phyloP scores from a whole-genome alignment of 495 filamentous ascomycete species.

The Penicillium chermesinum region DNA sequence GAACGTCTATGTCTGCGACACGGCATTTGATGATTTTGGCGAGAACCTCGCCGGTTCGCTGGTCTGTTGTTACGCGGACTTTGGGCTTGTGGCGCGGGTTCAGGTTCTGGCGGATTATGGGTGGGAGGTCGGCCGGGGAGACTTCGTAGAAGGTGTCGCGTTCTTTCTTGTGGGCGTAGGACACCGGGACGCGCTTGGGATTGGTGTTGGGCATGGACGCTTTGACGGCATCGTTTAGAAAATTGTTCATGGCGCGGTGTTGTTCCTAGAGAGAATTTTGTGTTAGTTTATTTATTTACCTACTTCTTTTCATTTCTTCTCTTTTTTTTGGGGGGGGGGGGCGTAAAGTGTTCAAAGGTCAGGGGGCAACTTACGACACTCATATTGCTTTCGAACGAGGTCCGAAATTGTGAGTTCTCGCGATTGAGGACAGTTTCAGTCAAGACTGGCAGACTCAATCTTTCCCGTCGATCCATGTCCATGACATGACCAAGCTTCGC shows the following conservation, averaged over 20 bases:
- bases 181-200: slow-evolving; percentile 59
- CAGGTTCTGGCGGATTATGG: slow-evolving; percentile 48
- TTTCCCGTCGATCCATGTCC: slow-evolving; percentile 61
- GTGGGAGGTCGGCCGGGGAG: slow-evolving; percentile 51
- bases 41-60: slow-evolving; percentile 62
- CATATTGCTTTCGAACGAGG: slow-evolving; percentile 76
- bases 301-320: too few relatives aligned
- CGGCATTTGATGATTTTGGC: slow-evolving; percentile 86
- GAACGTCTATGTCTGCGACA: slow-evolving; percentile 76
- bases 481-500: slow-evolving; percentile 82
- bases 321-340: too few relatives aligned
- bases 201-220: slow-evolving; percentile 32
- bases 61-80: slow-evolving; percentile 73
- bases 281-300: slow-evolving; percentile 2
- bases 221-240: slow-evolving; percentile 67
- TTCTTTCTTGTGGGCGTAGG: slow-evolving; percentile 76
- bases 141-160: slow-evolving; percentile 79
- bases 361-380: slow-evolving; percentile 74
- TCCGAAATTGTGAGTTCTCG: slow-evolving; percentile 40
- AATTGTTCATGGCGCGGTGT: slow-evolving; percentile 72
- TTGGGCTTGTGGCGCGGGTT: slow-evolving; percentile 57
- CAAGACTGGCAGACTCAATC: slow-evolving; percentile 57
- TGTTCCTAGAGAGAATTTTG: slow-evolving; percentile 49
- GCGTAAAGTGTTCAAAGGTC: too few relatives aligned
- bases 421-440: slow-evolving; percentile 63